Conservation (phyloP, 139 green algal genomes). For the Haematococcus sp. region DNA sequence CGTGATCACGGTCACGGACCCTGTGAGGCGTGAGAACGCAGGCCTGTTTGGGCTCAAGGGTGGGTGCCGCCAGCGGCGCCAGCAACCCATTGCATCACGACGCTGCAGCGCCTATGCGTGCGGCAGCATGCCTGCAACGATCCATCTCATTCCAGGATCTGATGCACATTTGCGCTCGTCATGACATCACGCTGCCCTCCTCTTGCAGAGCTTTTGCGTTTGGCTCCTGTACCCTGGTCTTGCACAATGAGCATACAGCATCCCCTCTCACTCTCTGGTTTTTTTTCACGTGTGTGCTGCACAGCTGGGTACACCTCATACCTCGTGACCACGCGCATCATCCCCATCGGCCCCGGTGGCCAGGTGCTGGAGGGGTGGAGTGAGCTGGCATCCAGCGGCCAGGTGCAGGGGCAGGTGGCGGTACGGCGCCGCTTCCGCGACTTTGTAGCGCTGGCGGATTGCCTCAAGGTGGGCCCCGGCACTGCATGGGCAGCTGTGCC, state of each 20-base stretch:
- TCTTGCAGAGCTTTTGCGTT: no score
- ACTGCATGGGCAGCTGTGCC: no score
- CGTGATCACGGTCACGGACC: constrained; percentile 65
- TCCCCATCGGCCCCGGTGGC: constrained; percentile 6
- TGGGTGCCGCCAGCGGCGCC: constrained; percentile 6
- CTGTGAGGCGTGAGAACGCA: constrained; percentile 50
- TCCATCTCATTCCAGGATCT: no score
- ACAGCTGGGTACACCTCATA: constrained; percentile 60
- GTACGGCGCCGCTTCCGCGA: constrained; percentile 61
- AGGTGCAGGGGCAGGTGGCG: not conserved
- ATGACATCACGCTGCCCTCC: no score
- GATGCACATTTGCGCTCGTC: no score
- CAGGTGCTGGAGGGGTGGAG: constrained; percentile 4
- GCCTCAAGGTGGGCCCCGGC: constrained; percentile 52
- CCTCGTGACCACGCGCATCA: constrained; percentile 45
- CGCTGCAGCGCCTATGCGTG: no score
- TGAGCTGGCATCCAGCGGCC: constrained; percentile 1
- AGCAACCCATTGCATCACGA: not conserved
- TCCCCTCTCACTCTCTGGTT: no score
- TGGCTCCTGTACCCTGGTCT: no score
- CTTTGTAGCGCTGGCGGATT: constrained; percentile 55
- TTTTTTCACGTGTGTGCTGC: not conserved
- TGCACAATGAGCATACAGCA: no score
- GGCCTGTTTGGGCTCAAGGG: constrained; percentile 63
- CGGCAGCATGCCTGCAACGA: no score